These are phyloP conservation scores for Vanilla planifolia DNA, from an alignment of 106 monocot genomes.

Conservation along the genomic window DNA sequence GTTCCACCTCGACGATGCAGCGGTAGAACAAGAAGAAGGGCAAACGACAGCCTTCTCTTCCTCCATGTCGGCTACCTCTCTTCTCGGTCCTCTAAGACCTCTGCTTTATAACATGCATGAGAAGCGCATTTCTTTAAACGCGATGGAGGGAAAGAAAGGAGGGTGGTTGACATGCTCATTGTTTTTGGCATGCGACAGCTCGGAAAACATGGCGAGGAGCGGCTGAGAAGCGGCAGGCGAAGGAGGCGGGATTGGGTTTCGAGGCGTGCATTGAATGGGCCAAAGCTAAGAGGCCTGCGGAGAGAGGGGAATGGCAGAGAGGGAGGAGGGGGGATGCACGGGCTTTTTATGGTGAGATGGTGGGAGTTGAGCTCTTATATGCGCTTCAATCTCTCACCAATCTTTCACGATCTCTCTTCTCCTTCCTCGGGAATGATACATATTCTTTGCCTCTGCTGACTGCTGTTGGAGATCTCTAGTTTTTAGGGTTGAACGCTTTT, in stretches of 20 bases:
- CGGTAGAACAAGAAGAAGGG: conserved; percentile 3
- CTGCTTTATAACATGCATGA: too few relatives aligned
- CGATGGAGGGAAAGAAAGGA: background rate
- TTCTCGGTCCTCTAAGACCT: too few relatives aligned
- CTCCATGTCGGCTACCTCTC: too few relatives aligned
- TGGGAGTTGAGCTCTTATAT: background rate
- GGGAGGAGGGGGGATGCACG: background rate
- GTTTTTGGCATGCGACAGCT: conserved; percentile 1
- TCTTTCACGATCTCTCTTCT: background rate
- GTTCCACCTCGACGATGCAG: conserved; percentile 49
- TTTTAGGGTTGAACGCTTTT: background rate
- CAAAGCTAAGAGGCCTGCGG: too few relatives aligned
- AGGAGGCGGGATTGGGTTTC: background rate
- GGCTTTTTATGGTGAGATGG: background rate
- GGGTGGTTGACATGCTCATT: conserved; percentile 5
- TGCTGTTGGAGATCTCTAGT: background rate
- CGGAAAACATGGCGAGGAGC: conserved; percentile 7
- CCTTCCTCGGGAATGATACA: conserved; percentile 3
- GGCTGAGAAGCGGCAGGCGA: background rate
- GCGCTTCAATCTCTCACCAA: background rate
- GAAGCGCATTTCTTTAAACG: background rate
- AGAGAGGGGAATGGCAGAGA: background rate
- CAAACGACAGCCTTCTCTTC: conserved; percentile 5
- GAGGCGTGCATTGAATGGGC: background rate
- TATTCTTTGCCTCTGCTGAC: background rate